Evolutionary conservation across 2,329 filamentous ascomycete species (phyloP), one percentile per base, ranked within the genome.

Genomic region (Exophiala sp.): DNA sequence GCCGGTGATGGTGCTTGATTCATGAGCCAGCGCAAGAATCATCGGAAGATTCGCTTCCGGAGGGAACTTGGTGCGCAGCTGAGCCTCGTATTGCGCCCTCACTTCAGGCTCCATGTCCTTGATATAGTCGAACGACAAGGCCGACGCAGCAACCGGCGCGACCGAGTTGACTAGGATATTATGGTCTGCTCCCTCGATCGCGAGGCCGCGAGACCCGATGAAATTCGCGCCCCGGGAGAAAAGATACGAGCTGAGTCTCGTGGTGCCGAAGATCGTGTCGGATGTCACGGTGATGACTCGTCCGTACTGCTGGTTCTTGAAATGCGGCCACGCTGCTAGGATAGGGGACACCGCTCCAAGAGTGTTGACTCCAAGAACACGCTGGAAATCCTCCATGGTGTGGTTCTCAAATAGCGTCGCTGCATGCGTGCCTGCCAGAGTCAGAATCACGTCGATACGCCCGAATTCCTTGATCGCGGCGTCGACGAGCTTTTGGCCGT

Each of bases 221-320:
- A 98, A 88, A 74, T 94, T 82, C 57, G 87, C 86, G 58, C 96
- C 78, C 76, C 96, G 97, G 65, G 91, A 91, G 55, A 93, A 89
- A 48, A 90, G 94, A 73, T 97, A 97, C 73, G 95, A 95, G 67
- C 83, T 81, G 74, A 96, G 90, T 59, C 90, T 90, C 65, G 95
- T 95, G 73, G 82, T 91, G 64, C 93, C 93, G 68, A 95, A 97
- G 46, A 97, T 77, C 50, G 89, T 88, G 19, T 90, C 96, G 29
- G 91, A 82, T 18, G 91, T 97, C 6, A 41, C 14, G 77, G 93
- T 96, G 73, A 98, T 95, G 60, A 97, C 77, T 62, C 91, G 82
- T 58, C 93, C 93, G 68, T 88, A 97, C 80, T 95, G 97, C 73
- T 97, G 93, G 75, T 97, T 96, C 66, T 90, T 81, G 79, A 97